Percentiles rank a stretch among this genome's conserved stretches.
phyloP scores from a whole-genome alignment of 2,329 filamentous ascomycete species.

The Geosmithia morbida region DNA sequence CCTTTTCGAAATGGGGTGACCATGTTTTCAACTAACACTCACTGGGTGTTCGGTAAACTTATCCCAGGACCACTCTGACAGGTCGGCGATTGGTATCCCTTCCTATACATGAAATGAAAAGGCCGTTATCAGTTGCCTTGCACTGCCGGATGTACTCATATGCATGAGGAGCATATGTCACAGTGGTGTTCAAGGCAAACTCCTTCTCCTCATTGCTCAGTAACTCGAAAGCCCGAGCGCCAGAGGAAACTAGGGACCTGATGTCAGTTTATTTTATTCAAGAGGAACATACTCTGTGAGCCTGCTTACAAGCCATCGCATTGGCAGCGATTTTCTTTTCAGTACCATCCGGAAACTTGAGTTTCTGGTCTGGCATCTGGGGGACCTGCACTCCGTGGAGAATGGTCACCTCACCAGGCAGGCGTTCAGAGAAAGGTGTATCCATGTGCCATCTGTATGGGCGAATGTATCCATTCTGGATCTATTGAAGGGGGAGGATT shows the following conservation, averaged over 20 bases:
- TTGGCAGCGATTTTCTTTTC: not conserved
- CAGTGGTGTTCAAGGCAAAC: constrained; percentile 25
- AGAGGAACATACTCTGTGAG: not conserved
- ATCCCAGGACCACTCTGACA: constrained; percentile 7
- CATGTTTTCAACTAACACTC: not conserved
- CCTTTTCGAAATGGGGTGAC: not conserved
- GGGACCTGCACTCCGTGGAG: not conserved
- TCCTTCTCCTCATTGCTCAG: constrained; percentile 23
- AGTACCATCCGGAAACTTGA: not conserved
- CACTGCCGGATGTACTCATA: constrained; percentile 28
- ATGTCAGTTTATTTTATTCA: not conserved
- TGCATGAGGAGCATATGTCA: constrained; percentile 28
- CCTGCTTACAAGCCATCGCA: not conserved
- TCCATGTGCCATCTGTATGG: constrained; percentile 35
- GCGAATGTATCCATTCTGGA: constrained; percentile 23
- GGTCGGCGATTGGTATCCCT: constrained; percentile 21
- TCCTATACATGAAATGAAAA: constrained; percentile 22
- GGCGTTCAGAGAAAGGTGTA: constrained; percentile 24
- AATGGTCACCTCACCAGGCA: constrained; percentile 11
- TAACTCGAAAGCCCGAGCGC: constrained; percentile 6
- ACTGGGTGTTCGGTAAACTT: not conserved
- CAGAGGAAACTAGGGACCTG: not conserved
- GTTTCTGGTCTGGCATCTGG: not conserved
- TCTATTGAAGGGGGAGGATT: constrained; percentile 10
- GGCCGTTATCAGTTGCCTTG: constrained; percentile 21